Evolutionary conservation across 768 basidiomycete genomes (phyloP).

Genomic region (Amanita brunnescens): DNA sequence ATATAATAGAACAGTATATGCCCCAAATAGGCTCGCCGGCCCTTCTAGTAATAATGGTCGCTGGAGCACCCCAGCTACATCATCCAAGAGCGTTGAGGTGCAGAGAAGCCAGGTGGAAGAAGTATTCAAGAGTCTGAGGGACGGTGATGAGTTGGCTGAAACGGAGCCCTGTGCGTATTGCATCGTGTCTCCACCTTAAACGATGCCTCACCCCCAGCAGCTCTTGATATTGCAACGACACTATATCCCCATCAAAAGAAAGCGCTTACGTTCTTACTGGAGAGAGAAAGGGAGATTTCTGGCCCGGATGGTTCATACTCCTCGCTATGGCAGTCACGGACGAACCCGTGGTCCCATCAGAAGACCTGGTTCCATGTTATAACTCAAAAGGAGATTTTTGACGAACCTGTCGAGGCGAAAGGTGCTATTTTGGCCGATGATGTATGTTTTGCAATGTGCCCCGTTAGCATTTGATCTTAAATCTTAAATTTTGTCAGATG

Average conservation of each 20-base stretch:
- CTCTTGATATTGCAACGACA: slow-evolving; percentile 65
- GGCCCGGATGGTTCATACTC: slow-evolving; percentile 52
- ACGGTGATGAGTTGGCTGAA: slow-evolving; percentile 80
- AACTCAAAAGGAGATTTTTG: slow-evolving; percentile 65
- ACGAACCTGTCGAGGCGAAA: slow-evolving; percentile 65
- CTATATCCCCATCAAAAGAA: slow-evolving; percentile 99
- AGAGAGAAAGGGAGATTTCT: slow-evolving; percentile 66
- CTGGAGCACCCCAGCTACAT: slow-evolving; percentile 49
- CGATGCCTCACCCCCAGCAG: slow-evolving; percentile 25
- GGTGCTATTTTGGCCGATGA: slow-evolving; percentile 95
- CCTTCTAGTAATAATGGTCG: slow-evolving; percentile 28
- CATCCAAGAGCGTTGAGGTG: slow-evolving; percentile 79
- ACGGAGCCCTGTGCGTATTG: slow-evolving; percentile 67
- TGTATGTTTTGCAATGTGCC: slow-evolving; percentile 40
- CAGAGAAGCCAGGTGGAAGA: slow-evolving; percentile 93
- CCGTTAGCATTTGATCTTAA: slow-evolving; percentile 7
- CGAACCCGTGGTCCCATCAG: slow-evolving; percentile 37
- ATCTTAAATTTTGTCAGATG: slow-evolving; percentile 52
- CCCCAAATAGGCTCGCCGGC: slow-evolving; percentile 33
- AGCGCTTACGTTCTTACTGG: slow-evolving; percentile 89
- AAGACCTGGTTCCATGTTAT: slow-evolving; percentile 73
- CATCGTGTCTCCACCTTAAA: slow-evolving; percentile 10
- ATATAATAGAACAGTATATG: slow-evolving; percentile 33
- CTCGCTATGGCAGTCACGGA: slow-evolving; percentile 61
- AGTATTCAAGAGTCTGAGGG: slow-evolving; percentile 81